Evolutionary conservation across 1,284 basidiomycete genomes (phyloP).

Genomic region (Tilletia horrida): DNA sequence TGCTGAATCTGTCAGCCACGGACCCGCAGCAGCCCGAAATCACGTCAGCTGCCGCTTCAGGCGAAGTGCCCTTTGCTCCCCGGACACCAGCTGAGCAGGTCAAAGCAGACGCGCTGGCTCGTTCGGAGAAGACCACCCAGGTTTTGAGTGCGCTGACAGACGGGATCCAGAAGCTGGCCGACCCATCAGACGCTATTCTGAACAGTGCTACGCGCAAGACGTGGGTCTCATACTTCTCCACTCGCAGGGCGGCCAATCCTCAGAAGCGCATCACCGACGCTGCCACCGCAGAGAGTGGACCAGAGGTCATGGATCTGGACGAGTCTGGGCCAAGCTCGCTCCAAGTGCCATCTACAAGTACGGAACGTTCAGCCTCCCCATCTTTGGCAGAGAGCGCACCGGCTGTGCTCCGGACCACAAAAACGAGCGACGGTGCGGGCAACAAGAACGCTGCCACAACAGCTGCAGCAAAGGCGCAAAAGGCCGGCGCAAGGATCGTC

Average conservation of each 20-base stretch:
- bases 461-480: neutral
- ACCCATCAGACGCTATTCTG: conserved; percentile 37
- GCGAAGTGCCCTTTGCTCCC: neutral
- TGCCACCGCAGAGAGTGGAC: conserved; percentile 21
- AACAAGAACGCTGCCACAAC: neutral
- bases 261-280: neutral
- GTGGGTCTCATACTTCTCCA: conserved; percentile 46
- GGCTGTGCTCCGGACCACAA: neutral
- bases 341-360: neutral
- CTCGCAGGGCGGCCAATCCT: conserved; percentile 30
- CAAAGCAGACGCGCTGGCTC: conserved; percentile 44
- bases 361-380: neutral
- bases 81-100: conserved; percentile 46
- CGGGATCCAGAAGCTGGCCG: conserved; percentile 21
- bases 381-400: neutral
- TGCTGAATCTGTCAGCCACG: neutral
- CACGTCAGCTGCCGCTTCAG: neutral
- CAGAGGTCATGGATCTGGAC: conserved; percentile 48
- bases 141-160: conserved; percentile 16
- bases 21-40: neutral
- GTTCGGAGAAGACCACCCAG: conserved; percentile 20
- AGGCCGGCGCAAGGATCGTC: neutral
- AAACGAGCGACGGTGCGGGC: neutral
- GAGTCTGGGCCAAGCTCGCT: conserved; percentile 2
- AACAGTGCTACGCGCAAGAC: conserved; percentile 36